Conservation (phyloP, 345 rosid species). For the Psidium guajava region DNA sequence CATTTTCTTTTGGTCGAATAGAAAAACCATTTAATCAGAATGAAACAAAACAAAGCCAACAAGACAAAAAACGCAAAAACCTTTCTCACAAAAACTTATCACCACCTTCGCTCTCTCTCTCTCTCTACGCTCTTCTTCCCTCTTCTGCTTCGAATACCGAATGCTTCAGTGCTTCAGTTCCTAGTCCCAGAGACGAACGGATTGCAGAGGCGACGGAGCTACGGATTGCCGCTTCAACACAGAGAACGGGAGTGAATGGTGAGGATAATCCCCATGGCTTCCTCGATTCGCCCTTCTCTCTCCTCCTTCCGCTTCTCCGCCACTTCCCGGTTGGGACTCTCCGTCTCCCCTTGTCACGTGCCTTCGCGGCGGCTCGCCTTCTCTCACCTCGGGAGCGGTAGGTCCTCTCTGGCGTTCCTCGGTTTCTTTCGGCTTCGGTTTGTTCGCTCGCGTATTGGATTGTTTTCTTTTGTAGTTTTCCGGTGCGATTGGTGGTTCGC, state of each 20-base stretch:
- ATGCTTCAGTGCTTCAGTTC: no score
- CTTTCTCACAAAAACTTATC: not conserved
- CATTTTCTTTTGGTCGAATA: no score
- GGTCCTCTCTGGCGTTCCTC: not conserved
- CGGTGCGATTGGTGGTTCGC: not conserved
- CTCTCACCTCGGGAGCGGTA: conserved; percentile 45
- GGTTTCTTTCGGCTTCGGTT: not conserved
- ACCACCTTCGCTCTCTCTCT: not conserved
- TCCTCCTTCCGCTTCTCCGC: conserved; percentile 31
- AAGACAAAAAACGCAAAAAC: not conserved
- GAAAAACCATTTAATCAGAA: no score
- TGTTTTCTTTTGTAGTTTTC: not conserved
- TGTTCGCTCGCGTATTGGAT: not conserved
- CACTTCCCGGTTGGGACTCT: conserved; percentile 11
- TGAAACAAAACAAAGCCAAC: no score
- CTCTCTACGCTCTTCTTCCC: not conserved
- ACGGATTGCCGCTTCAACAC: not conserved
- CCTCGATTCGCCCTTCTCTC: conserved; percentile 67
- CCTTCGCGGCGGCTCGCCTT: conserved; percentile 31
- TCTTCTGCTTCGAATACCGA: no score
- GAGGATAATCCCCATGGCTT: conserved; percentile 65
- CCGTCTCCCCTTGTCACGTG: conserved; percentile 10
- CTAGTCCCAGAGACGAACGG: no score
- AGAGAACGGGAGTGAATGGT: conserved; percentile 22
- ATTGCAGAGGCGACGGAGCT: not conserved